A percentile compares a stretch with the other conserved stretches of the same genome.
Evolutionary conservation across 2,329 filamentous ascomycete species (phyloP).

Genomic region (Blumeriella jaapii): DNA sequence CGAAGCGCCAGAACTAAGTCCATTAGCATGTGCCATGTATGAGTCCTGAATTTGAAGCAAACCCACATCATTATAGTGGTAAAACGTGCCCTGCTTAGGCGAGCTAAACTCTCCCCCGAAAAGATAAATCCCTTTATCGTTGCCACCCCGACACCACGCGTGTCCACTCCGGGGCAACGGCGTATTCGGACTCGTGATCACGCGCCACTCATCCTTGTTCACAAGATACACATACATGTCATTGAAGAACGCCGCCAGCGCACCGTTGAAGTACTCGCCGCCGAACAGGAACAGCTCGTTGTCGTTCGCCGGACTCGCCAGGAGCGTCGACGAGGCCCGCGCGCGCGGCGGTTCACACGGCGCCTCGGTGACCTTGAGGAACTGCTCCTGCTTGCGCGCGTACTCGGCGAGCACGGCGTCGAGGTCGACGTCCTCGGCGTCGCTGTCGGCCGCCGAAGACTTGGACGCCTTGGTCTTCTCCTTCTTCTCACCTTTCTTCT

Average conservation of each 20-base stretch:
- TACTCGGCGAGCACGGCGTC: conserved; percentile 91
- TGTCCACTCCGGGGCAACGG: conserved; percentile 86
- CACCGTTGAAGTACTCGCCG: conserved; percentile 92
- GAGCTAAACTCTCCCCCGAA: conserved; percentile 96
- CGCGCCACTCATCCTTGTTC: conserved; percentile 80
- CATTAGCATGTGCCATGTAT: conserved; percentile 1
- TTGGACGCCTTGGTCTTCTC: conserved; percentile 59
- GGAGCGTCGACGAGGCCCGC: conserved; percentile 67
- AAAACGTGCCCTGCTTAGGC: conserved; percentile 95
- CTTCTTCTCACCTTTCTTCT: conserved; percentile 84
- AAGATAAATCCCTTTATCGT: conserved; percentile 71
- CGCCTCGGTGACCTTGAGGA: conserved; percentile 84
- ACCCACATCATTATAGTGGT: conserved; percentile 79
- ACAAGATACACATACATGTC: conserved; percentile 62
- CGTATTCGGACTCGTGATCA: conserved; percentile 81
- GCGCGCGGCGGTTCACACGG: conserved; percentile 63
- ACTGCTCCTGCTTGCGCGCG: conserved; percentile 83
- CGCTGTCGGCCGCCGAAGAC: conserved; percentile 82
- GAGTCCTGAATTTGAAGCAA: not conserved
- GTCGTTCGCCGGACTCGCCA: conserved; percentile 74
- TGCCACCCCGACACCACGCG: conserved; percentile 85
- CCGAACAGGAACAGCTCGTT: conserved; percentile 89
- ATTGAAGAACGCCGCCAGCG: conserved; percentile 62
- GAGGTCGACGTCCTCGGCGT: conserved; percentile 84
- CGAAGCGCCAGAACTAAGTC: conserved; percentile 71